Evolutionary conservation across 495 filamentous ascomycete species (phyloP).

Genomic region (Corynascus novoguineensis): DNA sequence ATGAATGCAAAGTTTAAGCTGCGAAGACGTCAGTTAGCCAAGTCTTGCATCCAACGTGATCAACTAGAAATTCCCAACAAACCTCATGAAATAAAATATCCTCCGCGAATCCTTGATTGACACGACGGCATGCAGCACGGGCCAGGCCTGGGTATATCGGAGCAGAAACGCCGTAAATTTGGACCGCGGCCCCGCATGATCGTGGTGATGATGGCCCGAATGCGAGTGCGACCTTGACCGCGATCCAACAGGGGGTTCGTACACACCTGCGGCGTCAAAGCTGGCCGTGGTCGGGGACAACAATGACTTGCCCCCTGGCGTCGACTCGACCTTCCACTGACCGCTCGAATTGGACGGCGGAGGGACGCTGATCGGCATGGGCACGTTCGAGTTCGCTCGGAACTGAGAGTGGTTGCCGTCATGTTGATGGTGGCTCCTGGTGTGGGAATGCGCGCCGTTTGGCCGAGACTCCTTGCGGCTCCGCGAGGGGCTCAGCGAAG

Average conservation of each 20-base stretch:
- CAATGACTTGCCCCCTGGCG: conserved; percentile 28
- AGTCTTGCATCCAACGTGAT: not conserved
- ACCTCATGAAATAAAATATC: conserved; percentile 89
- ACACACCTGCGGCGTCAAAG: conserved; percentile 27
- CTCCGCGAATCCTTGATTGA: conserved; percentile 88
- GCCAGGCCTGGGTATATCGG: conserved; percentile 58
- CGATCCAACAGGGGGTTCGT: conserved; percentile 23
- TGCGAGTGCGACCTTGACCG: conserved; percentile 23
- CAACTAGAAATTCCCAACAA: not conserved
- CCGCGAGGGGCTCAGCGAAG: conserved; percentile 20
- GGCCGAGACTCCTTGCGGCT: conserved; percentile 21
- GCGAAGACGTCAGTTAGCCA: conserved; percentile 17
- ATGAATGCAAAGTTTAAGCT: conserved; percentile 95
- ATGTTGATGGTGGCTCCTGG: conserved; percentile 24
- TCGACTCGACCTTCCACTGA: conserved; percentile 32
- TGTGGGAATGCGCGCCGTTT: conserved; percentile 24
- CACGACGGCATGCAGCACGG: conserved; percentile 76
- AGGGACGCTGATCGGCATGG: conserved; percentile 32
- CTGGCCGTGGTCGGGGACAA: conserved; percentile 24
- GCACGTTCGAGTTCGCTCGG: conserved; percentile 30
- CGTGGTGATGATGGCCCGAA: conserved; percentile 22
- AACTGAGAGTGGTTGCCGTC: conserved; percentile 29
- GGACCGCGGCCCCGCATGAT: conserved; percentile 41
- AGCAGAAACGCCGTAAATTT: conserved; percentile 62
- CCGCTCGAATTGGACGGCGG: conserved; percentile 24